phyloP scores from a whole-genome alignment of 1,284 basidiomycete genomes.

The Exsudoporus floridanus region DNA sequence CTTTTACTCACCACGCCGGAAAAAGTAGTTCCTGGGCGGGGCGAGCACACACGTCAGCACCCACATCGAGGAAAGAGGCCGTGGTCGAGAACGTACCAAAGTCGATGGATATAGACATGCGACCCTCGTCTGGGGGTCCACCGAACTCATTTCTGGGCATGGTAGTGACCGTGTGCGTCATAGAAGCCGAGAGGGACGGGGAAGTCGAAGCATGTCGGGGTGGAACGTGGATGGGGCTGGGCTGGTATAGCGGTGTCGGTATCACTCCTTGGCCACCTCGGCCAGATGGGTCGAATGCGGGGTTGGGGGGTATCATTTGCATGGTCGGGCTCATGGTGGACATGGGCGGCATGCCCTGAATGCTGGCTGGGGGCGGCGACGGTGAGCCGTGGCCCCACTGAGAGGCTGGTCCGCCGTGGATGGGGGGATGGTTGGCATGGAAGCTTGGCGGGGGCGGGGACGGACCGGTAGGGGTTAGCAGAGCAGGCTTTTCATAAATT shows the following conservation, averaged over 20 bases:
- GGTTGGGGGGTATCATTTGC: background rate
- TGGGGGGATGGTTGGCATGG: conserved; percentile 24
- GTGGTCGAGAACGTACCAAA: conserved; percentile 54
- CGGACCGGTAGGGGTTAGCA: conserved; percentile 23
- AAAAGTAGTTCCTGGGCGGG: conserved; percentile 67
- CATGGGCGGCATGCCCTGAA: conserved; percentile 6
- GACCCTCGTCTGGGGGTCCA: conserved; percentile 51
- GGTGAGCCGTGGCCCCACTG: conserved; percentile 33
- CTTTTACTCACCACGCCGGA: conserved; percentile 69
- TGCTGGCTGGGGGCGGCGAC: conserved; percentile 30
- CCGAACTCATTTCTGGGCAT: conserved; percentile 11
- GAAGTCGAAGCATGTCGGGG: conserved; percentile 25
- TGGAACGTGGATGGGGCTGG: conserved; percentile 38
- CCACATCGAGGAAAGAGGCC: background rate
- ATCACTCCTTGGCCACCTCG: background rate
- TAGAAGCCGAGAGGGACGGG: conserved; percentile 16
- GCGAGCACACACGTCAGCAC: conserved; percentile 3
- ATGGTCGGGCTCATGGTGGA: background rate
- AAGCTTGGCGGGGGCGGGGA: conserved; percentile 31
- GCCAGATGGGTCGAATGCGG: conserved; percentile 6
- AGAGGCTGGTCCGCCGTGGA: too few relatives aligned
- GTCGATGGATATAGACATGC: conserved; percentile 75
- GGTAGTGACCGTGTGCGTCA: conserved; percentile 4
- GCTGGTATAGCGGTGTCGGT: conserved; percentile 30
- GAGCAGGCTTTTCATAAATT: conserved; percentile 24